These are phyloP conservation scores for Pythium phragmitis DNA, from an alignment of 352 stramenopile species.

Conservation along the genomic window DNA sequence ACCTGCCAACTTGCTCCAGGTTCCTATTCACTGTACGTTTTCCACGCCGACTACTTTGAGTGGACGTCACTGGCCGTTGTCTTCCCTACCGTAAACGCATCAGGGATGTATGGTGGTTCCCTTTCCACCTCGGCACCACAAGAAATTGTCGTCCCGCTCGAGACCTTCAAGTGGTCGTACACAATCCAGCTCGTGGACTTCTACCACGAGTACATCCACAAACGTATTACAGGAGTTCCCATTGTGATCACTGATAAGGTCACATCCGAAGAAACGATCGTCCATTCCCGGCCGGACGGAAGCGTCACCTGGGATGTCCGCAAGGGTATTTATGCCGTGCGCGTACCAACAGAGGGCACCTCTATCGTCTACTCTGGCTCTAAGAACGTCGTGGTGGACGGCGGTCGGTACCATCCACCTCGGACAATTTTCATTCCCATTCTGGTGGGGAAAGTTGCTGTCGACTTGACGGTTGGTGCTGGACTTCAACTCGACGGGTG, in stretches of 20 bases:
- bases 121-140: conserved; percentile 35
- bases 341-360: conserved; percentile 44
- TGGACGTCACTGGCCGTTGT: conserved; percentile 62
- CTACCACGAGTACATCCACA: conserved; percentile 45
- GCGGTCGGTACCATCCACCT: conserved; percentile 46
- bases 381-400: conserved; percentile 69
- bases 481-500: neutral
- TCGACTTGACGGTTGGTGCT: conserved; percentile 25
- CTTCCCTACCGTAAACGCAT: conserved; percentile 47
- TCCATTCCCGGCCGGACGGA: conserved; percentile 42
- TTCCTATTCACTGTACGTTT: conserved; percentile 70
- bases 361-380: conserved; percentile 68
- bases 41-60: conserved; percentile 72
- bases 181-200: conserved; percentile 68
- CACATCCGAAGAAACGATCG: conserved; percentile 42
- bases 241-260: conserved; percentile 60
- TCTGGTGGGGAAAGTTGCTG: conserved; percentile 48
- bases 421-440: conserved; percentile 56
- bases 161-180: conserved; percentile 63
- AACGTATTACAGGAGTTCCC: conserved; percentile 43
- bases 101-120: conserved; percentile 36
- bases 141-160: conserved; percentile 55
- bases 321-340: conserved; percentile 63
- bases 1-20: conserved; percentile 47
- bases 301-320: conserved; percentile 51